Evolutionary conservation across 768 basidiomycete species (phyloP).

Genomic region (Suillus paluster): DNA sequence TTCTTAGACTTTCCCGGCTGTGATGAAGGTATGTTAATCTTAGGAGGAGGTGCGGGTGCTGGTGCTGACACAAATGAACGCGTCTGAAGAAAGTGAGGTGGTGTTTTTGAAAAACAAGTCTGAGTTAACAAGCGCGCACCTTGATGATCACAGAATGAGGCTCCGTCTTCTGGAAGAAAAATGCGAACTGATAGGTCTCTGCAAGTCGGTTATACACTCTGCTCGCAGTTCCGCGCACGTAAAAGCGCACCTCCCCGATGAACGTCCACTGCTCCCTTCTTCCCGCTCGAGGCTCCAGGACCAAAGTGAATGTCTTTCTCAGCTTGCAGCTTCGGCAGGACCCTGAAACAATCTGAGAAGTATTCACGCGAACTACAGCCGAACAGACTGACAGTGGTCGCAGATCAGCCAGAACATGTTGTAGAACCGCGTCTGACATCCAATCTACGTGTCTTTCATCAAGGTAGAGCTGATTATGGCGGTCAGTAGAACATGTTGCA

Average conservation of each 20-base stretch:
- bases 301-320: conserved; percentile 55
- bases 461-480: conserved; percentile 65
- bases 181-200: conserved; percentile 92
- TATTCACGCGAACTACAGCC: background rate
- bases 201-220: conserved; percentile 11
- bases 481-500: conserved; percentile 8
- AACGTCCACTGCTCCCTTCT: conserved; percentile 79
- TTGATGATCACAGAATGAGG: conserved; percentile 84
- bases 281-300: conserved; percentile 45
- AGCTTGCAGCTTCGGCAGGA: conserved; percentile 65
- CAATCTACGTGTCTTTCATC: conserved; percentile 87
- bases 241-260: conserved; percentile 72
- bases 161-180: conserved; percentile 84
- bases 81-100: conserved; percentile 34
- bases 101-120: conserved; percentile 1
- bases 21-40: conserved; percentile 7
- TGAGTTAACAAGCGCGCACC: conserved; percentile 45
- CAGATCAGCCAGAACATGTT: conserved; percentile 80
- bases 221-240: conserved; percentile 10
- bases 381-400: conserved; percentile 59
- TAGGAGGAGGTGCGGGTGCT: conserved; percentile 22
- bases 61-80: conserved; percentile 45
- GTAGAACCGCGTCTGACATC: conserved; percentile 86
- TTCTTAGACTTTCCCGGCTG: conserved; percentile 21
- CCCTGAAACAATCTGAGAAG: conserved; percentile 43